Evolutionary conservation across 371 early-diverging fungal species (phyloP), one percentile per base, ranked within the genome.

Genomic region (Rhizopus microsporus): DNA sequence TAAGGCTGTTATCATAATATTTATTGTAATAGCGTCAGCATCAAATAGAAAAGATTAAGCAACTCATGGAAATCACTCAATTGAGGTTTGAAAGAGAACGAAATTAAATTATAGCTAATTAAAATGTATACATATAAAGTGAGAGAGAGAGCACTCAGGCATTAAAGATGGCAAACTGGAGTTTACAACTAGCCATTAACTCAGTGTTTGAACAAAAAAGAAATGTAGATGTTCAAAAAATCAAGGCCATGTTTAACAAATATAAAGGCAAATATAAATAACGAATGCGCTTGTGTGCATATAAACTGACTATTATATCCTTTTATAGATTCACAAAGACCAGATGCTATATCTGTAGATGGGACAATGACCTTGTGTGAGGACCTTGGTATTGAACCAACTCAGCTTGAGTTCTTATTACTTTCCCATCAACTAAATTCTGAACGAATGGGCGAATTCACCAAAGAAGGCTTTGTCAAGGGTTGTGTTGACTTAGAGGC

Each of bases 381-480:
- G 16, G 92, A 88, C 65, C 73, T 94, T 47, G 83, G 74, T 30
- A 86, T 94, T 38, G 91, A 88, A 51, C 93, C 93, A 2, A 83
- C 84, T 13, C 89, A 91, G 56, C 78, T 88, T 33, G 90, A 90
- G 35, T 87, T 88, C 63, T 62, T 93, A 5, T 80, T 90, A 16
- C 63, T 93, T 17, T 88, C 93, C 3, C 80, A 75, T 60, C 84
- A 90, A 59, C 66, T 94, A 31, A 78, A 84, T 40, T 83, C 89
- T 17, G 82, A 88, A 58, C 76, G 71, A 15, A 91, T 93, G 88
- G 87, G 92, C 60, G 91, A 92, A 63, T 92, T 92, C 60, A 80
- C 74, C 15, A 69, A 84, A 33, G 60, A 80, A 29, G 85, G 65
- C 5, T 89, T 86, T 65, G 59, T 82, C 5, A 72, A 87, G 13